Conservation (phyloP, 2,329 filamentous ascomycete genomes). For the Fusarium mundagurra region DNA sequence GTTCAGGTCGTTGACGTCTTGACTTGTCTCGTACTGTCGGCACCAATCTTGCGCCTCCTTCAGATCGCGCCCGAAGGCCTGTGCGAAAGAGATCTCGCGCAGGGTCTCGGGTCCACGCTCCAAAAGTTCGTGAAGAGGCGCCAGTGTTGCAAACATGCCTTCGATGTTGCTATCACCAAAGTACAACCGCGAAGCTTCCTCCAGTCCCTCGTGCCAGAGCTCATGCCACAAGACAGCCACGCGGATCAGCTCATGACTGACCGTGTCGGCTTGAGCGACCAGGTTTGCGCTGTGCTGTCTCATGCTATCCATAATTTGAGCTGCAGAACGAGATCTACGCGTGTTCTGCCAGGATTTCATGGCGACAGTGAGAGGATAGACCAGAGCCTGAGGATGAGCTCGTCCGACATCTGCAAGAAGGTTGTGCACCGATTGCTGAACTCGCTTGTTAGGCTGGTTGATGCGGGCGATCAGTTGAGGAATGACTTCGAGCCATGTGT, state of each 20-base stretch:
- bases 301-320: slow-evolving; percentile 98
- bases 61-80: slow-evolving; percentile 95
- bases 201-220: slow-evolving; percentile 96
- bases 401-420: slow-evolving; percentile 92
- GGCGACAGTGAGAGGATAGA: slow-evolving; percentile 96
- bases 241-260: slow-evolving; percentile 95
- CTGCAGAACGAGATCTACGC: slow-evolving; percentile 85
- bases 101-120: slow-evolving; percentile 93
- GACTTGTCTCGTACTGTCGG: slow-evolving; percentile 86
- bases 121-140: slow-evolving; percentile 89
- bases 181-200: slow-evolving; percentile 95
- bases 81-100: slow-evolving; percentile 95
- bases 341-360: slow-evolving; percentile 92
- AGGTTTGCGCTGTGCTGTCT: slow-evolving; percentile 91
- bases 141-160: slow-evolving; percentile 93
- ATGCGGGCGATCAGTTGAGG: slow-evolving; percentile 97
- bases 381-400: slow-evolving; percentile 92
- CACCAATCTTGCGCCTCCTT: slow-evolving; percentile 97
- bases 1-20: slow-evolving; percentile 93
- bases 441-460: slow-evolving; percentile 90
- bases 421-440: slow-evolving; percentile 91
- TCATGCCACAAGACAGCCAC: slow-evolving; percentile 99
- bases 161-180: slow-evolving; percentile 98
- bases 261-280: slow-evolving; percentile 93
- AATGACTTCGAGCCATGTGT: slow-evolving; percentile 98